Conservation (phyloP, 345 rosid genomes). For the Salix purpurea region DNA sequence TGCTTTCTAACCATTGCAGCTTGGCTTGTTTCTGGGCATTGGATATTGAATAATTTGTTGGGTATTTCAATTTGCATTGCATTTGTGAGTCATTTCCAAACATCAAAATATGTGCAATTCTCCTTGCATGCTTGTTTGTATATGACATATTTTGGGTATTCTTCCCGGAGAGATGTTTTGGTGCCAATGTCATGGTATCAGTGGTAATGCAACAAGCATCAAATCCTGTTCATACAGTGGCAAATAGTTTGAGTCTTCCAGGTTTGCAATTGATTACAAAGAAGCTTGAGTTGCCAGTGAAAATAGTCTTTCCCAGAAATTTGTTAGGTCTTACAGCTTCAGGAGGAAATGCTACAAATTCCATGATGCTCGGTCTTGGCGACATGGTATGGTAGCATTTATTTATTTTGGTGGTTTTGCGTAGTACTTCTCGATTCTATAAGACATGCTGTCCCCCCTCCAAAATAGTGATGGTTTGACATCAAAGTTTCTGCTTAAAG, state of each 20-base stretch:
- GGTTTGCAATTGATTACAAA: slow-evolving; percentile 88
- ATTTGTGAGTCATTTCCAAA: slow-evolving; percentile 94
- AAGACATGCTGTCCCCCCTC: background rate
- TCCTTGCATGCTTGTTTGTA: slow-evolving; percentile 75
- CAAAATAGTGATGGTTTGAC: background rate
- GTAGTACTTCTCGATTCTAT: slow-evolving; percentile 1
- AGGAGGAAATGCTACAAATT: slow-evolving; percentile 54
- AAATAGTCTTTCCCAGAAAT: slow-evolving; percentile 83
- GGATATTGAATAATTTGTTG: slow-evolving; percentile 86
- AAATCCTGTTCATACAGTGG: slow-evolving; percentile 92
- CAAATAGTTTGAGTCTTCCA: slow-evolving; percentile 89
- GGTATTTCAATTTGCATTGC: slow-evolving; percentile 94
- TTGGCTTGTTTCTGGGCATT: slow-evolving; percentile 94
- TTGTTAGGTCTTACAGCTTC: slow-evolving; percentile 64
- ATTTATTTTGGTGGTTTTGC: background rate
- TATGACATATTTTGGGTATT: slow-evolving; percentile 99
- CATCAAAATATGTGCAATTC: slow-evolving; percentile 87
- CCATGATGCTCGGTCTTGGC: slow-evolving; percentile 82
- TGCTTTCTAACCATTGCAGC: slow-evolving; percentile 62
- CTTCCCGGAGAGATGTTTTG: too few species aligned
- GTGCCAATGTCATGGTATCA: slow-evolving; percentile 98
- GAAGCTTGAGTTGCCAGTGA: slow-evolving; percentile 91
- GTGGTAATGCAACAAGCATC: slow-evolving; percentile 96
- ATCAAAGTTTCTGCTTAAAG: background rate
- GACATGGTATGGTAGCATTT: slow-evolving; percentile 69